Evolutionary conservation across 805 yeast genomes (phyloP).

Genomic region (Zygotorulaspora florentina): DNA sequence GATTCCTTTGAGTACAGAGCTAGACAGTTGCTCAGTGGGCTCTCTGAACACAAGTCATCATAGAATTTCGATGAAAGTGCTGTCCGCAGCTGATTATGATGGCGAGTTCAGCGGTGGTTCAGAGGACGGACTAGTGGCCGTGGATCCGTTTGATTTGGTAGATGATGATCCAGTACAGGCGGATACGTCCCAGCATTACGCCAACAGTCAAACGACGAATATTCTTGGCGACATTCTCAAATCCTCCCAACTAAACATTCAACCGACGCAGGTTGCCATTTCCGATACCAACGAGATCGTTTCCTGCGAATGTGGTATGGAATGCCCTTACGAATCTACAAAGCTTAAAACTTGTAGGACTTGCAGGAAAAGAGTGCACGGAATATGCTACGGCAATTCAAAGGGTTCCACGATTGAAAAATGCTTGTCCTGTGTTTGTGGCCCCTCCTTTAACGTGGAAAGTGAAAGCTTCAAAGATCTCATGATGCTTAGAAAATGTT

Average conservation of each 20-base stretch:
- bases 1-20: constrained; percentile 21
- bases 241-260: constrained; percentile 22
- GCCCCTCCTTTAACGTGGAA: constrained; percentile 16
- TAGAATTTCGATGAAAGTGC: constrained; percentile 30
- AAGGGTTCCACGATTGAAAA: constrained; percentile 13
- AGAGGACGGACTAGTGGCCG: constrained; percentile 6
- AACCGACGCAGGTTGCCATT: constrained; percentile 32
- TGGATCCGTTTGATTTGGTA: constrained; percentile 33
- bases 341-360: constrained; percentile 25
- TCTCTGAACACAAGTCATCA: constrained; percentile 33
- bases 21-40: constrained; percentile 30
- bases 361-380: constrained; percentile 35
- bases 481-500: constrained; percentile 37
- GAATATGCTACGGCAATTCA: constrained; percentile 35
- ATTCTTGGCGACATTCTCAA: constrained; percentile 29
- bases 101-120: constrained; percentile 8
- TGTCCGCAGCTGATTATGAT: constrained; percentile 23
- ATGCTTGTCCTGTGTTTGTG: constrained; percentile 31
- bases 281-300: constrained; percentile 5
- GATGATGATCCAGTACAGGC: background rate
- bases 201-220: constrained; percentile 35
- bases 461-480: constrained; percentile 27
- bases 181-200: constrained; percentile 4
- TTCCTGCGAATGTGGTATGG: constrained; percentile 33
- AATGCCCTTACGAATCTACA: constrained; percentile 15